Evolutionary conservation across 2,329 filamentous ascomycete genomes (phyloP), one percentile per base, ranked within the genome.

Genomic region (Pezicula neosporulosa): DNA sequence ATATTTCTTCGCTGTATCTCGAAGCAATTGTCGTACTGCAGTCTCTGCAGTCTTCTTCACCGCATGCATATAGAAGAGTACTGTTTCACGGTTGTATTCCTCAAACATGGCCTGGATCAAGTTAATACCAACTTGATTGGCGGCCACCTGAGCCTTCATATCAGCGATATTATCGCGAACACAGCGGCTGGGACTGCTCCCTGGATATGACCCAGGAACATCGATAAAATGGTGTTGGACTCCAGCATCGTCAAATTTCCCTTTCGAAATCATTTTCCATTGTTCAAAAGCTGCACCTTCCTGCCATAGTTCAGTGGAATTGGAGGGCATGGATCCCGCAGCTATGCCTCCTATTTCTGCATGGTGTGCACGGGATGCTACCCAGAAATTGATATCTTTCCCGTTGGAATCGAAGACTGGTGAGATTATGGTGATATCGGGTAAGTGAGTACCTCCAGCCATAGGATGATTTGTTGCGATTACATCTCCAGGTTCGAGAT

Each of bases 301-400:
- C 59, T 86, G 78, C 64, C 72, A 84, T 3, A 86, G 74, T 57
- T 81, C 77, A 13, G 80, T 80, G 0, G 83, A 88, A 54, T 87
- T 80, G 1, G 88, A 85, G 2, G 89, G 89, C 90, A 94, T 94
- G 1, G 83, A 89, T 0, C 89, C 89, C 0, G 88, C 86, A 0
- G 89, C 75, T 39, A 91, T 90, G 6, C 89, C 90, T 9, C 89
- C 89, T 55, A 94, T 92, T 60, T 93, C 89, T 5, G 89, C 87
- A 60, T 93, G 89, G 65, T 93, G 89, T 0, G 88, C 89, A 9
- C 60, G 50, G 4, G 86, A 89, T 0, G 89, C 89, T 1, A 90
- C 88, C 56, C 91, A 93, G 69, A 93, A 93, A 51, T 91, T 77
- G 52, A 93, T 90, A n/a, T 86, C 80, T 4, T 67, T 67, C n/a